These are phyloP conservation scores for Aspergillus panamensis DNA, from an alignment of 495 filamentous ascomycete genomes.

Conservation along the genomic window DNA sequence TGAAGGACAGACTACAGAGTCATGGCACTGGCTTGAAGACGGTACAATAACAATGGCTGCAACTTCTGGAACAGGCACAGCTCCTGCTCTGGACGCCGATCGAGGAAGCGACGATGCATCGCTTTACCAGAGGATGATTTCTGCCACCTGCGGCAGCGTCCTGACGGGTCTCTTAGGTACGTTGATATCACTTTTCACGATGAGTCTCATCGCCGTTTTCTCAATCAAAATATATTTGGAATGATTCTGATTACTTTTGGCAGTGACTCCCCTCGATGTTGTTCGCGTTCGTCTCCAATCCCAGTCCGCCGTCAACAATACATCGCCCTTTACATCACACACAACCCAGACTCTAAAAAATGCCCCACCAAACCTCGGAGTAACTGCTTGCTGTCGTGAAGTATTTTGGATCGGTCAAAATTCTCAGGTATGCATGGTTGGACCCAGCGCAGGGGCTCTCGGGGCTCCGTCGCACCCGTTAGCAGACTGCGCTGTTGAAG, in stretches of 20 bases:
- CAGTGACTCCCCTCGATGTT: slow-evolving; percentile 95
- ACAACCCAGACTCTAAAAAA: slow-evolving; percentile 58
- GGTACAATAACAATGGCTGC: slow-evolving; percentile 34
- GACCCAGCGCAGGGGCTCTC: slow-evolving; percentile 37
- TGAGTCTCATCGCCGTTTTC: background rate
- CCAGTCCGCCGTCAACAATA: slow-evolving; percentile 52
- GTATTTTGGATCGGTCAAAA: slow-evolving; percentile 95
- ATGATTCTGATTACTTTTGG: slow-evolving; percentile 16
- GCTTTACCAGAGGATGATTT: slow-evolving; percentile 85
- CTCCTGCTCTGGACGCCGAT: slow-evolving; percentile 21
- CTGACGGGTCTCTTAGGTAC: slow-evolving; percentile 88
- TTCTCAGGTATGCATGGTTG: slow-evolving; percentile 73
- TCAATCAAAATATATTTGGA: background rate
- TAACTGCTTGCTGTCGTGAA: slow-evolving; percentile 93
- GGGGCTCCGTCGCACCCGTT: slow-evolving; percentile 30
- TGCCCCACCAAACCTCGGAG: slow-evolving; percentile 73
- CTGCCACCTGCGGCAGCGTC: slow-evolving; percentile 84
- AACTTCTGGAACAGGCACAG: slow-evolving; percentile 29
- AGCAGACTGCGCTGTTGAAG: slow-evolving; percentile 80
- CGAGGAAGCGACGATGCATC: slow-evolving; percentile 55
- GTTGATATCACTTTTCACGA: slow-evolving; percentile 17
- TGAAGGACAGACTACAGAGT: slow-evolving; percentile 22
- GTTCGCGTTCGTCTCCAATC: slow-evolving; percentile 94
- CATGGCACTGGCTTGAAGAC: slow-evolving; percentile 38
- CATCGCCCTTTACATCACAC: slow-evolving; percentile 44